A percentile compares a stretch with the other conserved stretches of the same genome.
Conservation (phyloP, 2,329 filamentous ascomycete species). For the Cephalotrichum gorgonifer region DNA sequence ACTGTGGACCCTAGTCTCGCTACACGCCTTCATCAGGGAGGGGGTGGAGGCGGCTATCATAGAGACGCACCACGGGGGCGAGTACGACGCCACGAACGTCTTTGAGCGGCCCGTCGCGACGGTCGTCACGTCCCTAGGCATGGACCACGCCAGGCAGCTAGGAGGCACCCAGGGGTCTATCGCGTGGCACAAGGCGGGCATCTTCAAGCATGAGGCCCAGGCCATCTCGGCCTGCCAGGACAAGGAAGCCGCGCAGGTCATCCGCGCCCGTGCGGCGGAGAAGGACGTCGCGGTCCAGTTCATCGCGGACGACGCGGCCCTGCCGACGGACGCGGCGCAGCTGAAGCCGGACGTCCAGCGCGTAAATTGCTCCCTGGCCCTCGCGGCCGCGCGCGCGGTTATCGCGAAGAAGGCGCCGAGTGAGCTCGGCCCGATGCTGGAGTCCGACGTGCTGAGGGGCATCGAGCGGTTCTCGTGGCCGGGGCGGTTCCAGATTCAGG, state of each 20-base stretch:
- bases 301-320: constrained; percentile 13
- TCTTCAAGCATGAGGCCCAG: constrained; percentile 29
- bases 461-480: constrained; percentile 18
- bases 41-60: constrained; percentile 31
- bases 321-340: constrained; percentile 6
- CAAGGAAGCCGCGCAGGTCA: constrained; percentile 13
- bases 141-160: constrained; percentile 33
- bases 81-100: constrained; percentile 38
- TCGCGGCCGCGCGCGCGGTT: constrained; percentile 14
- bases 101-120: constrained; percentile 29
- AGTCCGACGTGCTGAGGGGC: constrained; percentile 14
- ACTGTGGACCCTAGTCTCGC: constrained; percentile 27
- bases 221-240: constrained; percentile 26
- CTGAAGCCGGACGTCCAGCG: constrained; percentile 17
- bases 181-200: constrained; percentile 41
- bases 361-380: constrained; percentile 20
- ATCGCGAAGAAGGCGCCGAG: constrained; percentile 12
- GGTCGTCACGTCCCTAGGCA: constrained; percentile 32
- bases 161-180: constrained; percentile 34
- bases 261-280: constrained; percentile 23
- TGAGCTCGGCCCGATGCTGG: constrained; percentile 5
- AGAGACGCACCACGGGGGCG: constrained; percentile 33
- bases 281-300: constrained; percentile 17
- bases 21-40: constrained; percentile 34
- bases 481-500: constrained; percentile 21